Percentiles rank a stretch among this genome's conserved stretches.
Evolutionary conservation across 2,329 filamentous ascomycete species (phyloP).

Genomic region (Emergomyces africanus): DNA sequence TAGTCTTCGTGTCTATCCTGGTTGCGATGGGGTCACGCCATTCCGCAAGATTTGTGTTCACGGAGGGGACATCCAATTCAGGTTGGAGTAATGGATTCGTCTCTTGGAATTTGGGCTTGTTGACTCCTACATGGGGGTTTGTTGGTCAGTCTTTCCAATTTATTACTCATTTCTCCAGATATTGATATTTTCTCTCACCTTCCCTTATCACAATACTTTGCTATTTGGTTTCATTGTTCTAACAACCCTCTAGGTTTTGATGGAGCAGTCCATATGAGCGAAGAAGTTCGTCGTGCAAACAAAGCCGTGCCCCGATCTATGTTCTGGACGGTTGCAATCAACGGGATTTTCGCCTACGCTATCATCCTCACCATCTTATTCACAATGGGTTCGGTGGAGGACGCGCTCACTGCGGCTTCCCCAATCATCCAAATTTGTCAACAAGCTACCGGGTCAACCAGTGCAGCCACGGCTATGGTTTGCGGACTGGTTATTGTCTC

Average conservation of each 20-base stretch:
- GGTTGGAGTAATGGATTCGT: conserved; percentile 24
- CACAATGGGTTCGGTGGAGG: conserved; percentile 30
- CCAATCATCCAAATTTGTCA: conserved; percentile 34
- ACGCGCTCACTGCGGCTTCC: conserved; percentile 20
- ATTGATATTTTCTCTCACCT: not conserved
- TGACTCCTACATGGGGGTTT: conserved; percentile 23
- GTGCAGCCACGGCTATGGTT: conserved; percentile 30
- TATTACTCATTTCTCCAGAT: not conserved
- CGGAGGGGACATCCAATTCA: conserved; percentile 15
- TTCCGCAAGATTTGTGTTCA: conserved; percentile 21
- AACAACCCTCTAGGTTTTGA: conserved; percentile 29
- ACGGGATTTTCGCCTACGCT: conserved; percentile 29
- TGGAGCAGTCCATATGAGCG: conserved; percentile 36
- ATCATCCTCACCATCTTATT: conserved; percentile 33
- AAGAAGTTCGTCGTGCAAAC: conserved; percentile 34
- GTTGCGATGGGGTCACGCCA: conserved; percentile 21
- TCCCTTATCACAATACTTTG: not conserved
- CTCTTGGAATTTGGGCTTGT: conserved; percentile 26
- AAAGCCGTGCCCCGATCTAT: conserved; percentile 35
- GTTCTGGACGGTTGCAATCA: conserved; percentile 33
- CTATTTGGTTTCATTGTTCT: not conserved
- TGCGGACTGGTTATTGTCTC: conserved; percentile 26
- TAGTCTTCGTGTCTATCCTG: conserved; percentile 26
- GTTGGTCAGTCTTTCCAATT: conserved; percentile 13
- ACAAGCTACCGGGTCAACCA: conserved; percentile 28